These are phyloP conservation scores for Glebionis coronaria DNA, from an alignment of 129 eudicot genomes.

Conservation along the genomic window DNA sequence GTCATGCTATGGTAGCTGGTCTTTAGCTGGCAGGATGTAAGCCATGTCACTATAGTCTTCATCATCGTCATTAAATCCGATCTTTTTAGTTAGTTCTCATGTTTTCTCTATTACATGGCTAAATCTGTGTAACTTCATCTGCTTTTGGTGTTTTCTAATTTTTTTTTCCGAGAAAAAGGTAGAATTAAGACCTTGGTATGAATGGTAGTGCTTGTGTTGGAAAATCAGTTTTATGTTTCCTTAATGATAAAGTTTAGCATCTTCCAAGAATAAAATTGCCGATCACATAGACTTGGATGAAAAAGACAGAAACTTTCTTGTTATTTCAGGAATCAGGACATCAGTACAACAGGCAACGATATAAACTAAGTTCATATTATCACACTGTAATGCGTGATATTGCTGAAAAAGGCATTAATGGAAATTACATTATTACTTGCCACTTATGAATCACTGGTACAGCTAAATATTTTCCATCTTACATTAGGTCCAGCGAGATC, in stretches of 20 bases:
- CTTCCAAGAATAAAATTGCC: neutral
- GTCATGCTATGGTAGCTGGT: neutral
- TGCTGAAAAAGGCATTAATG: too few species aligned
- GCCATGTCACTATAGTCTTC: neutral
- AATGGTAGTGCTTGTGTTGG: neutral
- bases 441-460: too few species aligned
- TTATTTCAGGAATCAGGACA: neutral
- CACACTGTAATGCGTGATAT: too few species aligned
- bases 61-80: neutral
- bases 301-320: neutral
- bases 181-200: neutral
- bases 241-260: neutral
- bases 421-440: too few species aligned
- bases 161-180: neutral
- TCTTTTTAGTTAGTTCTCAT: slow-evolving; percentile 1
- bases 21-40: neutral
- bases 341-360: neutral
- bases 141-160: neutral
- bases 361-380: too few species aligned
- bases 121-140: neutral
- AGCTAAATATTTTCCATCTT: neutral
- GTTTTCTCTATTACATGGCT: neutral
- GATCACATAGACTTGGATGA: neutral
- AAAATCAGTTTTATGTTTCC: neutral
- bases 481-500: neutral